Conservation (phyloP, 495 filamentous ascomycete species). For the Aspergillus bertholletiae region DNA sequence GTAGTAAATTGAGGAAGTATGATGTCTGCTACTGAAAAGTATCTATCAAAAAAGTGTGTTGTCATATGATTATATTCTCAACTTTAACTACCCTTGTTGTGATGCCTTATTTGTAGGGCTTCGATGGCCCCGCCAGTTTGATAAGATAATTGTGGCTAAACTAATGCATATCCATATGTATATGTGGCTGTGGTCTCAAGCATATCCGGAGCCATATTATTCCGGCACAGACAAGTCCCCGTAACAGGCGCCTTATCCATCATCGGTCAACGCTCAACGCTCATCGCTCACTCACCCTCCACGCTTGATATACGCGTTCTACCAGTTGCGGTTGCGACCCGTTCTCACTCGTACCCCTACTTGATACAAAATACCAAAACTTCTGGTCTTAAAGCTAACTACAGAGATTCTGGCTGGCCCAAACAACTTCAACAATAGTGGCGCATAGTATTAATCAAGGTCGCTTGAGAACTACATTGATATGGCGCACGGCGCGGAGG, state of each 20-base stretch:
- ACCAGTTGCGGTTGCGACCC: neutral
- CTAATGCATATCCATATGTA: no score
- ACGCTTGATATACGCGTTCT: neutral
- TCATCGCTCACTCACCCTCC: neutral
- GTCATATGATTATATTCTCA: neutral
- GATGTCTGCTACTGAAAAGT: neutral
- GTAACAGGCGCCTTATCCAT: neutral
- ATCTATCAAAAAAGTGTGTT: neutral
- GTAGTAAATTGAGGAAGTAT: neutral
- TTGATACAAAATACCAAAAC: neutral
- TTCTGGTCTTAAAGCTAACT: neutral
- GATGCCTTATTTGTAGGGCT: neutral
- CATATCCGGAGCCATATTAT: no score
- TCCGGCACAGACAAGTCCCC: conserved; percentile 1
- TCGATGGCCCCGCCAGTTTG: neutral
- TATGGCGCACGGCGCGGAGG: conserved; percentile 53
- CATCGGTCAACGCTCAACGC: neutral
- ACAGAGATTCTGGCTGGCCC: neutral
- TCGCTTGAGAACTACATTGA: neutral
- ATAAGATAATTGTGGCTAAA: conserved; percentile 3
- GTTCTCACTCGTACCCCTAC: neutral
- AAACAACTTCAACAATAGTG: neutral
- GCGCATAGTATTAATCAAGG: neutral
- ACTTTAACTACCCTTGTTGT: no score
- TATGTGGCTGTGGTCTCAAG: no score